These are phyloP conservation scores for Rauvolfia tetraphylla DNA, from an alignment of 257 asterid species.

Conservation along the genomic window DNA sequence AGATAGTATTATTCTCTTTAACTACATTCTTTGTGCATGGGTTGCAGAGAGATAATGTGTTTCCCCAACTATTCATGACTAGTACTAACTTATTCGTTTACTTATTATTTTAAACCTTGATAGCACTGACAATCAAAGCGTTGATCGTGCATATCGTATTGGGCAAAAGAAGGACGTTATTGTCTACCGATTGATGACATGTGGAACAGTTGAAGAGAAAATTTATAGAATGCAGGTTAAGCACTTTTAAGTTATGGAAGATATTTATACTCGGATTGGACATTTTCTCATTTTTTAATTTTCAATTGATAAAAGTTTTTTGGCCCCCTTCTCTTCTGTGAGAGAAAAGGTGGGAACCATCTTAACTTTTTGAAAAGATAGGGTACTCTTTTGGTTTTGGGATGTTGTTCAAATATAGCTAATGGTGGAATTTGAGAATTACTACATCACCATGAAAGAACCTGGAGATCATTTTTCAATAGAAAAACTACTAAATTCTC, in stretches of 20 bases:
- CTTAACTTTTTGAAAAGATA: too few relatives aligned
- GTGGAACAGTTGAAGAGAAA: slow-evolving; percentile 91
- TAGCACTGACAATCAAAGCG: slow-evolving; percentile 97
- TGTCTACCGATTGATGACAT: slow-evolving; percentile 92
- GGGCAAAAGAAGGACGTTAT: slow-evolving; percentile 92
- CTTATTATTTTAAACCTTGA: slow-evolving; percentile 20
- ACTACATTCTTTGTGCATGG: neutral
- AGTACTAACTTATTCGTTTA: neutral
- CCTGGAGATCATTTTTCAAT: neutral
- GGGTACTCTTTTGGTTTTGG: too few relatives aligned
- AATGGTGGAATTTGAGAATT: neutral
- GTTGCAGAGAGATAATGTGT: neutral
- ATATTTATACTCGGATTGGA: too few relatives aligned
- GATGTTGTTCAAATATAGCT: too few relatives aligned
- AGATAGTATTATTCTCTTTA: neutral
- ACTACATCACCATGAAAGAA: neutral
- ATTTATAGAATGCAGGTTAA: slow-evolving; percentile 87
- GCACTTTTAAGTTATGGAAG: neutral
- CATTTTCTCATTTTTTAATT: too few relatives aligned
- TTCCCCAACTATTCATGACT: neutral
- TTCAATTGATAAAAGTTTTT: too few relatives aligned
- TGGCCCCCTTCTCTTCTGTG: too few relatives aligned
- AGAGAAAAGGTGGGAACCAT: too few relatives aligned
- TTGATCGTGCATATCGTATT: slow-evolving; percentile 94
- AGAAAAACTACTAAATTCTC: neutral